phyloP scores from a whole-genome alignment of 768 basidiomycete species.

The Tubosaeta sp. region DNA sequence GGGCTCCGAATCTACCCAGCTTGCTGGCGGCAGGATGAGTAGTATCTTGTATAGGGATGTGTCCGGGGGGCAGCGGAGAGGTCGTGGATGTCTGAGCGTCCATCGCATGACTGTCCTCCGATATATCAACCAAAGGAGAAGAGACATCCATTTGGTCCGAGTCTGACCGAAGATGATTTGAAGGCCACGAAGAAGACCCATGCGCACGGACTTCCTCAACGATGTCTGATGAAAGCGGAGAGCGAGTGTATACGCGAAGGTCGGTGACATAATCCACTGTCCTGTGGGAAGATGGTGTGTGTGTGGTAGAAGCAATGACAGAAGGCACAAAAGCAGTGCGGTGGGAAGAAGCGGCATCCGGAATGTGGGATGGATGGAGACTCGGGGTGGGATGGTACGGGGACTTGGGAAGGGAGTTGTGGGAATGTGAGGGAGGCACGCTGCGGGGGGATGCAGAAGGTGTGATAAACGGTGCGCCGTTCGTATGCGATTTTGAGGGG shows the following conservation, averaged over 20 bases:
- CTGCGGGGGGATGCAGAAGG: conserved; percentile 41
- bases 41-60: conserved; percentile 35
- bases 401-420: conserved; percentile 37
- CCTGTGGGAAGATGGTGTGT: conserved; percentile 30
- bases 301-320: conserved; percentile 26
- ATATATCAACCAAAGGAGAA: conserved; percentile 42
- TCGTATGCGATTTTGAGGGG: conserved; percentile 34
- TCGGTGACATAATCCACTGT: conserved; percentile 35
- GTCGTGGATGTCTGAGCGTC: conserved; percentile 49
- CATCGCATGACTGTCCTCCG: conserved; percentile 40
- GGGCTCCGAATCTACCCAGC: conserved; percentile 52
- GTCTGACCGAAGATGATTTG: conserved; percentile 28
- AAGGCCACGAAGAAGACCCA: conserved; percentile 23
- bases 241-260: conserved; percentile 31
- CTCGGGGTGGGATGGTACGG: conserved; percentile 37
- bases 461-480: conserved; percentile 35
- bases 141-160: conserved; percentile 56
- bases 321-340: conserved; percentile 50
- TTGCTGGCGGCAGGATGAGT: conserved; percentile 45
- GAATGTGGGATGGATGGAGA: conserved; percentile 39
- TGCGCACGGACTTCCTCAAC: conserved; percentile 28
- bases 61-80: conserved; percentile 36
- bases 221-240: conserved; percentile 28
- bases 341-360: conserved; percentile 48
- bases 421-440: conserved; percentile 48